Conservation (phyloP, 2,329 filamentous ascomycete species). For the Aspergillus sp. region DNA sequence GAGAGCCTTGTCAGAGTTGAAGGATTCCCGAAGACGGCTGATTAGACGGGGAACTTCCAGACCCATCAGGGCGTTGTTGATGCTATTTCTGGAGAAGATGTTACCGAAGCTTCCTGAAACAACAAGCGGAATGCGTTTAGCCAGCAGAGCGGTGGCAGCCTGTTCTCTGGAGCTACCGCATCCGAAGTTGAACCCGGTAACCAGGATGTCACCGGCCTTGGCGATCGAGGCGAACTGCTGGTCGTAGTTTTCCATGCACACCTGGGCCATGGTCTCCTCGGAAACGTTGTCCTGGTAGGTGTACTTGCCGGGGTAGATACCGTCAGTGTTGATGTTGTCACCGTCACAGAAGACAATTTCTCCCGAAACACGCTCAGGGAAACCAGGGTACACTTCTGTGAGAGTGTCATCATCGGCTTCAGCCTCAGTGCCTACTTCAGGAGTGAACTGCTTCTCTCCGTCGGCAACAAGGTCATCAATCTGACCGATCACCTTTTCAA, state of each 20-base stretch:
- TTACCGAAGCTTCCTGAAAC: slow-evolving; percentile 34
- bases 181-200: slow-evolving; percentile 83
- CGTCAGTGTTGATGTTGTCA: slow-evolving; percentile 86
- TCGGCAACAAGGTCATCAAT: slow-evolving; percentile 46
- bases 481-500: slow-evolving; percentile 64
- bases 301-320: slow-evolving; percentile 85
- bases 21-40: slow-evolving; percentile 29
- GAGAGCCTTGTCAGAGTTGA: slow-evolving; percentile 34
- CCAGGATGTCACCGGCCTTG: slow-evolving; percentile 68
- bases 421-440: slow-evolving; percentile 11
- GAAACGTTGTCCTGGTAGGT: slow-evolving; percentile 85
- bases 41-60: slow-evolving; percentile 34
- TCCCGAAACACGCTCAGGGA: slow-evolving; percentile 73
- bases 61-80: slow-evolving; percentile 38
- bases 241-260: slow-evolving; percentile 95
- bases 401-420: slow-evolving; percentile 15
- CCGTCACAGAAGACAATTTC: slow-evolving; percentile 84
- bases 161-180: slow-evolving; percentile 76
- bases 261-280: slow-evolving; percentile 72
- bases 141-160: slow-evolving; percentile 65
- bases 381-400: slow-evolving; percentile 75
- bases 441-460: slow-evolving; percentile 8
- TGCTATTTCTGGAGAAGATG: slow-evolving; percentile 34
- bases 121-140: slow-evolving; percentile 31
- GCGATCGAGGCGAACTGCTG: slow-evolving; percentile 58